A percentile compares a stretch with the other conserved stretches of the same genome.
Conservation (phyloP, 2,329 filamentous ascomycete species). For the Fusarium paranaense region DNA sequence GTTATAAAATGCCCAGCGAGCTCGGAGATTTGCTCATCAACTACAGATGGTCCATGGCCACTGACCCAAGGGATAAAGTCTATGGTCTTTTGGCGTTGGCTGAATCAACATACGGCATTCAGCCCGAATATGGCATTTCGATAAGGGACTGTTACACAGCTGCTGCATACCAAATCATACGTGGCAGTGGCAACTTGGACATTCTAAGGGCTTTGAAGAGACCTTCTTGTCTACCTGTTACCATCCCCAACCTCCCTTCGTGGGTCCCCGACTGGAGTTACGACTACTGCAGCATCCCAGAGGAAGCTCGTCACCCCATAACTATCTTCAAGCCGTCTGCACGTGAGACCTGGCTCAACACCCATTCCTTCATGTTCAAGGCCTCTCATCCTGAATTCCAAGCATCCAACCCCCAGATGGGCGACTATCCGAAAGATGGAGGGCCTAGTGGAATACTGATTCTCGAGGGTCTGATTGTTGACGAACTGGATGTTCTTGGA, state of each 20-base stretch:
- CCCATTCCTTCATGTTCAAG: neutral
- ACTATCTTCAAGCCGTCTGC: neutral
- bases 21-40: neutral
- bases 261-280: neutral
- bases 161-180: neutral
- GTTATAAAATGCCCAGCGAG: neutral
- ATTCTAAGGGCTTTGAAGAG: neutral
- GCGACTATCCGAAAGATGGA: neutral
- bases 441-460: neutral
- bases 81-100: constrained; percentile 1
- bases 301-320: neutral
- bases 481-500: neutral
- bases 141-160: neutral
- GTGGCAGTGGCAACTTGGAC: neutral
- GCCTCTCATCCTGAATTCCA: neutral
- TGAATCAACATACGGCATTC: neutral
- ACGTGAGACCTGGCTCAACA: neutral
- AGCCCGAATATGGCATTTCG: neutral
- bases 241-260: neutral
- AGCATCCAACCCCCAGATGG: neutral
- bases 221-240: neutral
- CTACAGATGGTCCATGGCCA: neutral
- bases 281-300: neutral
- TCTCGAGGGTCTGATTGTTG: neutral
- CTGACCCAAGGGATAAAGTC: neutral